Evolutionary conservation across 2,329 filamentous ascomycete genomes (phyloP).

Genomic region (Pseudogymnoascus sp.): DNA sequence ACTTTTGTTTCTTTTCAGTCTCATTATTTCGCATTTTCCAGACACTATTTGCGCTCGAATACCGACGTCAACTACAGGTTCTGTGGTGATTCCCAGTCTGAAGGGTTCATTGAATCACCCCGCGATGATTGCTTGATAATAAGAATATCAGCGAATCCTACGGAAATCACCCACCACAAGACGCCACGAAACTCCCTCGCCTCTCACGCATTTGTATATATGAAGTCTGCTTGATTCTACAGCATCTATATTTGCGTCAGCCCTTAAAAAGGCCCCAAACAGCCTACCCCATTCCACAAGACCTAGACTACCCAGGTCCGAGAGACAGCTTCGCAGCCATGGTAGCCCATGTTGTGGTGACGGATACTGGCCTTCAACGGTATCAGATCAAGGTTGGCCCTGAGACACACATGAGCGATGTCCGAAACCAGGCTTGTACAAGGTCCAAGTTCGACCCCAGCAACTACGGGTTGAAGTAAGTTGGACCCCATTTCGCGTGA

Average conservation of each 20-base stretch:
- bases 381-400: conserved; percentile 77
- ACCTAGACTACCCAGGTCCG: background rate
- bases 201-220: background rate
- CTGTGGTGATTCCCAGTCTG: background rate
- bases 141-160: conserved; percentile 23
- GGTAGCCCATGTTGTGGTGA: conserved; percentile 82
- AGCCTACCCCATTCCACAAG: background rate
- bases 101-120: conserved; percentile 16
- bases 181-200: background rate
- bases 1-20: background rate
- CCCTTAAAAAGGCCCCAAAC: background rate
- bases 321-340: conserved; percentile 38
- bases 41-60: too few relatives aligned
- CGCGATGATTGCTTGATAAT: conserved; percentile 20
- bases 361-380: conserved; percentile 69
- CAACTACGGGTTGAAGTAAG: conserved; percentile 73
- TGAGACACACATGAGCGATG: conserved; percentile 70
- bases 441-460: conserved; percentile 57
- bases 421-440: conserved; percentile 77
- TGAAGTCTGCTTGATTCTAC: background rate
- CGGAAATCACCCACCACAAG: conserved; percentile 15
- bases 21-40: background rate
- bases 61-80: background rate
- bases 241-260: background rate
- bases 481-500: background rate